Evolutionary conservation across 495 filamentous ascomycete genomes (phyloP), one percentile per base, ranked within the genome.

Genomic region (Hypoxylon fuscum): DNA sequence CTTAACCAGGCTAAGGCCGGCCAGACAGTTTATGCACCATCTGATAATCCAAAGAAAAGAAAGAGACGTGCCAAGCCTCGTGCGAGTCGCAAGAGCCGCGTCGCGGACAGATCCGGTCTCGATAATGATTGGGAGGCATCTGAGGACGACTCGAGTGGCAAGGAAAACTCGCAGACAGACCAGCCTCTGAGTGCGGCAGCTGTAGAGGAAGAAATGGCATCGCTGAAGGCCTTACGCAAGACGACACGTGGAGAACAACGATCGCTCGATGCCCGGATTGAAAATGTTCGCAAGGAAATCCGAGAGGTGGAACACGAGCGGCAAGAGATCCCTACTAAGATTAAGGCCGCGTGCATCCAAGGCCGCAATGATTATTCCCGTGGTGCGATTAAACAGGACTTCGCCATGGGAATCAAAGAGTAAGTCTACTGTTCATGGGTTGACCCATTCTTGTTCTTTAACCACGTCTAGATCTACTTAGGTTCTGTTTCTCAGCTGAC

Each of bases 291-390:
- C 29, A 56, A 66, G 7, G 8, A 66, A 11, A 50, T 68, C 2
- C 50, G 60, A n/a, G 65, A 68, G 5, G 58, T 77, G 11, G 59
- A 74, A 29, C 34, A 17, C 1, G 53, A 67, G 46, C 68, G 43
- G 11, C 47, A 70, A 11, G 29, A 21, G 0, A 35, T 66, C n/a
- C 49, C 56, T n/a, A 59, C 54, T 10, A 44, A 68, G 41, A 31
- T 82, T 40, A 82, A 77, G 22, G 76, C 75, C 1, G 57, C 73
- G 9, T 88, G 85, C 64, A 88, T 89, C 41, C 69, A 79, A 20
- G 81, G 79, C 22, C 73, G 87, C 15, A 90, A 89, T 47, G 50
- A 77, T 2, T 88, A 86, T 55, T 85, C 85, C 0, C 79, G 78
- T 56, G 57, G 57, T 9, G 83, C 81, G 1, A 87, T 89, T 51